Evolutionary conservation across 441 rosid species (phyloP).

Genomic region (Gossypium aridum): DNA sequence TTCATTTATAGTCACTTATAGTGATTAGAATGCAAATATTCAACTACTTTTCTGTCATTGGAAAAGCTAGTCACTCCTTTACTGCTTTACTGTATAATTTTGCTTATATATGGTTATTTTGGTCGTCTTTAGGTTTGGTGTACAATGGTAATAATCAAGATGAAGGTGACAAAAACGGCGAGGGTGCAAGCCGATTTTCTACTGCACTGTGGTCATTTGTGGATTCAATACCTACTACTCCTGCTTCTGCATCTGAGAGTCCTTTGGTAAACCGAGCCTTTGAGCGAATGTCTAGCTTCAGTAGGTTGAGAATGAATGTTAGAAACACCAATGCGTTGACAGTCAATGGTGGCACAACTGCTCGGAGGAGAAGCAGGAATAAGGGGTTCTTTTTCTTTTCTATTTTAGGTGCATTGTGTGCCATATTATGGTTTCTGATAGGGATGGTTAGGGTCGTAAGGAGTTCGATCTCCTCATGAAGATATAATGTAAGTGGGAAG

Average conservation of each 20-base stretch:
- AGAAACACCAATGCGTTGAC: conserved; percentile 23
- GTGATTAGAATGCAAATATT: background rate
- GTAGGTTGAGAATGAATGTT: conserved; percentile 45
- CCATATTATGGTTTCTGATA: conserved; percentile 54
- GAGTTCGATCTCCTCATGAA: conserved; percentile 29
- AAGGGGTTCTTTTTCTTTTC: conserved; percentile 46
- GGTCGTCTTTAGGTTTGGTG: conserved; percentile 40
- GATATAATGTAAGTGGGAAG: conserved; percentile 10
- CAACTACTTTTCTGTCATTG: background rate
- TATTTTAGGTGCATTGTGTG: conserved; percentile 54
- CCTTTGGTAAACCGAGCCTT: conserved; percentile 63
- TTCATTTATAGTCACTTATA: background rate
- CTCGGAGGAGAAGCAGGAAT: conserved; percentile 26
- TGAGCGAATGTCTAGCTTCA: conserved; percentile 78
- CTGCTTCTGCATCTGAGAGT: conserved; percentile 77
- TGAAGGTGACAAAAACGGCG: conserved; percentile 25
- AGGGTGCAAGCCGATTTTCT: conserved; percentile 40
- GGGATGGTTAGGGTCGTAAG: conserved; percentile 34
- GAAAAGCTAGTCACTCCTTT: background rate
- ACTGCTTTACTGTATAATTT: background rate
- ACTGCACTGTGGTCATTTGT: conserved; percentile 66
- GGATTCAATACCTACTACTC: conserved; percentile 76
- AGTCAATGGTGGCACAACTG: conserved; percentile 21
- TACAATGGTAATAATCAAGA: conserved; percentile 25
- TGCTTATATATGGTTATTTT: conserved; percentile 19